These are phyloP conservation scores for Aegilops speltoides DNA, from an alignment of 176 grass and related monocot species.

Conservation along the genomic window DNA sequence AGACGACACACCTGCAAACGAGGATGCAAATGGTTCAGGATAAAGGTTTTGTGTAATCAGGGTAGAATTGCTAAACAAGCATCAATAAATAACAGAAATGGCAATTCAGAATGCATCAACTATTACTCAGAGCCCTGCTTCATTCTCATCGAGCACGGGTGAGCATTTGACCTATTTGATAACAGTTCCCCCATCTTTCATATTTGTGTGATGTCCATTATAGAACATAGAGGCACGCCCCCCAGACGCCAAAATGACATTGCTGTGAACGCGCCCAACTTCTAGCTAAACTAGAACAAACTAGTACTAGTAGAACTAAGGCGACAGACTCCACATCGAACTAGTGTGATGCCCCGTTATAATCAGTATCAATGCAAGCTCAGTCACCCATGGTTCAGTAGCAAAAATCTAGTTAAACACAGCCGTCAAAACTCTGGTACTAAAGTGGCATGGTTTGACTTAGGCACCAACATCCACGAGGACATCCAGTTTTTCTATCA, in stretches of 20 bases:
- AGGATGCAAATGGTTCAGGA: constrained; percentile 18
- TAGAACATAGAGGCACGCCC: not conserved
- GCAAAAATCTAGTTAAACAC: not conserved
- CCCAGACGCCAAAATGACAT: not conserved
- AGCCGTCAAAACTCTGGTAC: not conserved
- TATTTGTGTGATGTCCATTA: not conserved
- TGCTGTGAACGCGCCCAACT: not conserved
- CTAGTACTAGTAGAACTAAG: not conserved
- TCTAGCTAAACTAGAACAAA: not conserved
- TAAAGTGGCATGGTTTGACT: not conserved
- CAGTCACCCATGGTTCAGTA: not conserved
- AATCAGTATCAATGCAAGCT: not conserved
- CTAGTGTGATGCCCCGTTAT: not conserved
- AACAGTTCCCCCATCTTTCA: not conserved
- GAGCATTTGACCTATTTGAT: not conserved
- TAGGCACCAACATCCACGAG: not conserved
- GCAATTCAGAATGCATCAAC: not conserved
- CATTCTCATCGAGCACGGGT: not conserved
- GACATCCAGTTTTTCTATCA: not conserved
- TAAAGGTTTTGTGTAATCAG: not conserved
- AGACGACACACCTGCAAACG: constrained; percentile 49
- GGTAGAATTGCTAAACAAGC: not conserved
- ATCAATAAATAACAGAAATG: not conserved
- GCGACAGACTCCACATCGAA: not conserved
- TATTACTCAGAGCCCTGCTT: not conserved